Conservation (phyloP, 495 filamentous ascomycete species). For the Aspergillus biplanus region DNA sequence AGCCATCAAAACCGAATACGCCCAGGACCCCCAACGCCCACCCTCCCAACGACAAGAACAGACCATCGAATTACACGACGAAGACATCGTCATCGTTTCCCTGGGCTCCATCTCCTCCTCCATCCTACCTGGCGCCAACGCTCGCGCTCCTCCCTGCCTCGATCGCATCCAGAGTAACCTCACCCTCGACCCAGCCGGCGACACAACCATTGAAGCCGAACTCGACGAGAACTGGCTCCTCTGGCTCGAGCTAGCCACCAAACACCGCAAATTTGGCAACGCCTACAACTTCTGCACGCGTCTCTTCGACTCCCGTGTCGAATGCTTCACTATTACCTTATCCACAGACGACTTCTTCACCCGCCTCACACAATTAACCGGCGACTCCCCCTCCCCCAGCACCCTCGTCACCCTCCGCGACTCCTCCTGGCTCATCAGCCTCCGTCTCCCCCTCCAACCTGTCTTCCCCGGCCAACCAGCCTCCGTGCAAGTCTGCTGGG, state of each 20-base stretch:
- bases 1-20: constrained; percentile 19
- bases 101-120: constrained; percentile 36
- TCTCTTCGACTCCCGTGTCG: constrained; percentile 37
- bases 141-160: constrained; percentile 21
- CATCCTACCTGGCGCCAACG: constrained; percentile 31
- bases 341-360: constrained; percentile 35
- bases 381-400: constrained; percentile 33
- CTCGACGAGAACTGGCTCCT: constrained; percentile 41
- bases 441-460: constrained; percentile 44
- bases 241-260: constrained; percentile 33
- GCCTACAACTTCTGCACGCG: constrained; percentile 46
- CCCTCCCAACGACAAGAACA: constrained; percentile 13
- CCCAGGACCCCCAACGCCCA: constrained; percentile 13
- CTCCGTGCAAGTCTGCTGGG: constrained; percentile 40
- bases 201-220: constrained; percentile 21
- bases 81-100: constrained; percentile 38
- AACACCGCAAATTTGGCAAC: constrained; percentile 40
- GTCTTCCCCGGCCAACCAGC: constrained; percentile 40
- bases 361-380: constrained; percentile 29
- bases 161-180: constrained; percentile 28
- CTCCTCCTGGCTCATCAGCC: constrained; percentile 40
- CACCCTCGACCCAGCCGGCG: constrained; percentile 28
- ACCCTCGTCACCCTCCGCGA: constrained; percentile 41
- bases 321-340: constrained; percentile 47
- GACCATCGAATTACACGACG: constrained; percentile 18